Conservation (phyloP, 2,329 filamentous ascomycete genomes). For the Ceratocystis lukuohia region DNA sequence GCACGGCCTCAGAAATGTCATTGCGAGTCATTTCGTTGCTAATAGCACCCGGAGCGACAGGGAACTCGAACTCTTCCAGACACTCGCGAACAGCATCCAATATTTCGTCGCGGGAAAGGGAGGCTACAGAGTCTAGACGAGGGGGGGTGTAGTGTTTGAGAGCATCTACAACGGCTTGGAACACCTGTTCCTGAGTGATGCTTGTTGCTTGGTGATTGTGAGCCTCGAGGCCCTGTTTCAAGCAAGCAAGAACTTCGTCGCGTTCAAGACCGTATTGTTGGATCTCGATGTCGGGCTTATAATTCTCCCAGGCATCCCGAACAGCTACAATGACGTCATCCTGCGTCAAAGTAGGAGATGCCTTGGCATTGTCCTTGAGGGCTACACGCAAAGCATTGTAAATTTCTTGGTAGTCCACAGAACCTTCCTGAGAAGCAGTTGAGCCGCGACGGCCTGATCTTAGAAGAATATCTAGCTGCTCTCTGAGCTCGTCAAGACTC, state of each 20-base stretch:
- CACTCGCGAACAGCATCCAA: constrained; percentile 74
- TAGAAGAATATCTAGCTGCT: constrained; percentile 70
- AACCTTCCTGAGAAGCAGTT: constrained; percentile 43
- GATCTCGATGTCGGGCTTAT: constrained; percentile 84
- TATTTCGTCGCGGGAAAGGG: constrained; percentile 68
- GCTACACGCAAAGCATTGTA: constrained; percentile 75
- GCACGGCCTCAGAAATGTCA: constrained; percentile 51
- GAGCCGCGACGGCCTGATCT: constrained; percentile 60
- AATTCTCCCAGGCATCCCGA: constrained; percentile 81
- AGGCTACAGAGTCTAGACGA: constrained; percentile 47
- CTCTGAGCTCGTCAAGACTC: constrained; percentile 66
- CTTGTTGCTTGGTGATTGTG: constrained; percentile 46
- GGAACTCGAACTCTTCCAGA: constrained; percentile 71
- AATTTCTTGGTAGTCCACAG: constrained; percentile 67
- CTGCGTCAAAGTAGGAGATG: constrained; percentile 43
- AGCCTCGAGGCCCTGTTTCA: constrained; percentile 72
- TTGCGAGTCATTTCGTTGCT: constrained; percentile 38
- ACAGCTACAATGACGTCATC: constrained; percentile 81
- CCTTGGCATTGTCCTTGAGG: constrained; percentile 42
- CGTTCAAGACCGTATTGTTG: constrained; percentile 82
- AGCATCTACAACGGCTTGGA: constrained; percentile 72
- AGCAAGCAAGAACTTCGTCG: constrained; percentile 75
- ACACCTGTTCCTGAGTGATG: constrained; percentile 71
- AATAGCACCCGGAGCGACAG: constrained; percentile 43
- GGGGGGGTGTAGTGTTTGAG: constrained; percentile 70